phyloP scores from a whole-genome alignment of 495 filamentous ascomycete genomes.

The Talaromyces adpressus region DNA sequence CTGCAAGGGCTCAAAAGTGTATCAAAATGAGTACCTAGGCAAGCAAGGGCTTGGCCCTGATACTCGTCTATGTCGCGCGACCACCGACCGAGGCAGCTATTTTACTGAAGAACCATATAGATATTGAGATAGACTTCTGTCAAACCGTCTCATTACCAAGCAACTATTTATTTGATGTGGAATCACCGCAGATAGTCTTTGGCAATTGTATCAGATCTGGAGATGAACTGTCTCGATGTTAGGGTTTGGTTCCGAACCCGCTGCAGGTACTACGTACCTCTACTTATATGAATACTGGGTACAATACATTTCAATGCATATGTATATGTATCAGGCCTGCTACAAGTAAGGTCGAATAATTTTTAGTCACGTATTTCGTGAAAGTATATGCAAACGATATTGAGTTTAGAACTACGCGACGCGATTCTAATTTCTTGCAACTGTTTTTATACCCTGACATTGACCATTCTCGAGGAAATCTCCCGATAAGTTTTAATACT shows the following conservation, averaged over 20 bases:
- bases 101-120: not conserved
- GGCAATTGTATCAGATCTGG: not conserved
- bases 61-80: not conserved
- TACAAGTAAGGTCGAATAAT: not conserved
- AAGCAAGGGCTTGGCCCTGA: not conserved
- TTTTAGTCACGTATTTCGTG: not conserved
- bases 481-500: not conserved
- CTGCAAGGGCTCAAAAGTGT: not conserved
- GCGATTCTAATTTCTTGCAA: not conserved
- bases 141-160: not conserved
- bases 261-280: too few relatives aligned
- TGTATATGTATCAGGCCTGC: not conserved
- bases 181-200: not conserved
- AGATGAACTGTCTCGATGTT: not conserved
- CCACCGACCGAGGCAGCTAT: not conserved
- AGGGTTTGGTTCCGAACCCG: not conserved
- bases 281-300: not conserved
- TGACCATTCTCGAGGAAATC: not conserved
- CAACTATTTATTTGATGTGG: not conserved
- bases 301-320: not conserved
- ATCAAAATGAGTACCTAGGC: not conserved
- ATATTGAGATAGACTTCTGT: not conserved
- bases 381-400: not conserved
- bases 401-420: not conserved
- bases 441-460: not conserved